A percentile compares a stretch with the other conserved stretches of the same genome.
These are phyloP conservation scores for Plicaturopsis crispa DNA, from an alignment of 768 basidiomycete genomes.

Conservation along the genomic window DNA sequence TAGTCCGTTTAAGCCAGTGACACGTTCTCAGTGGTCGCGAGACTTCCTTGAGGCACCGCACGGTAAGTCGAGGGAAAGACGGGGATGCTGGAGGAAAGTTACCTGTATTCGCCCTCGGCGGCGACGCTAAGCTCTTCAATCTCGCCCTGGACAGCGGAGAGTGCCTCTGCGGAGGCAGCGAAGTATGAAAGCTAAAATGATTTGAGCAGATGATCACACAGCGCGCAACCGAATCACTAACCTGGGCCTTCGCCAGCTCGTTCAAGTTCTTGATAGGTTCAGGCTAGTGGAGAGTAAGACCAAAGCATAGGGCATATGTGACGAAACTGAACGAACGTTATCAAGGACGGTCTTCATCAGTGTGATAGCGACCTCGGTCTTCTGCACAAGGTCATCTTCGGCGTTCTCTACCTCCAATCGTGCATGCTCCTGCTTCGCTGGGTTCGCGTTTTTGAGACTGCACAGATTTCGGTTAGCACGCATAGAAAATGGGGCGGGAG, in stretches of 20 bases:
- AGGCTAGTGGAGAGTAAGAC: conserved; percentile 43
- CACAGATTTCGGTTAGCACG: not conserved
- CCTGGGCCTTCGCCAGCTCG: conserved; percentile 87
- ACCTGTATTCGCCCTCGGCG: conserved; percentile 95
- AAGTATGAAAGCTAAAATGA: conserved; percentile 56
- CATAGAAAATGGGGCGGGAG: conserved; percentile 1
- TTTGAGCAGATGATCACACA: not conserved
- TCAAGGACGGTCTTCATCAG: conserved; percentile 98
- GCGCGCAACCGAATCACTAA: conserved; percentile 15
- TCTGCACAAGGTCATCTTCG: conserved; percentile 94
- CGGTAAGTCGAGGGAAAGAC: conserved; percentile 3
- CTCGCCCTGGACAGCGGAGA: conserved; percentile 80
- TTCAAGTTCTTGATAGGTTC: conserved; percentile 94
- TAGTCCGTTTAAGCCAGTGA: too few species aligned
- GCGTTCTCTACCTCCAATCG: conserved; percentile 89
- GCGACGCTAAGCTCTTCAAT: conserved; percentile 90
- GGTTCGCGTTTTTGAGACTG: conserved; percentile 73
- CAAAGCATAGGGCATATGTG: too few species aligned
- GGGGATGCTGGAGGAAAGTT: conserved; percentile 1
- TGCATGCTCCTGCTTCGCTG: conserved; percentile 84
- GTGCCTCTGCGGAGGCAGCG: conserved; percentile 69
- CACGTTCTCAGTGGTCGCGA: too few species aligned
- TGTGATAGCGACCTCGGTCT: conserved; percentile 95
- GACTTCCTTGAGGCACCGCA: too few species aligned
- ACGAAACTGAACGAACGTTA: conserved; percentile 66